A percentile compares a stretch with the other conserved stretches of the same genome.
Conservation (phyloP, 2,329 filamentous ascomycete genomes). For the Torrubiellomyces zombiae region DNA sequence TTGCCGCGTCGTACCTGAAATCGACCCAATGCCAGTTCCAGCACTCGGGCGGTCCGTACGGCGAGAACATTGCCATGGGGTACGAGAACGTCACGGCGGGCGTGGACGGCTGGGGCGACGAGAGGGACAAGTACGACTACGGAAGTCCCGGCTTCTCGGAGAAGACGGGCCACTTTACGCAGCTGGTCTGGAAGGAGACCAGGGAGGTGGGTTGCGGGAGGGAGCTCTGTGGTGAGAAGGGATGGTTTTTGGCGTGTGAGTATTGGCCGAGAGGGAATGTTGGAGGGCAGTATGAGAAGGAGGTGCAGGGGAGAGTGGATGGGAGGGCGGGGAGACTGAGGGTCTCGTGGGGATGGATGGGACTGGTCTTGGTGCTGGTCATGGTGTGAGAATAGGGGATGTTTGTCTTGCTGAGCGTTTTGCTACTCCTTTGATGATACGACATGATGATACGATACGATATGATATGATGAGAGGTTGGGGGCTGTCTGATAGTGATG, state of each 20-base stretch:
- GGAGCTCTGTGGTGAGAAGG: conserved; percentile 25
- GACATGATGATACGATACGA: no score
- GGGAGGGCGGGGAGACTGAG: no score
- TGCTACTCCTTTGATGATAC: no score
- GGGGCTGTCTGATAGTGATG: no score
- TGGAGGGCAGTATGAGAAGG: conserved; percentile 28
- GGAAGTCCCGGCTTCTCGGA: conserved; percentile 35
- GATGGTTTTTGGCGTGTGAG: conserved; percentile 55
- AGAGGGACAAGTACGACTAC: conserved; percentile 40
- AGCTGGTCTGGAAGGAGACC: conserved; percentile 53
- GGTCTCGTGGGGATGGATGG: no score
- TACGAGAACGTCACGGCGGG: conserved; percentile 41
- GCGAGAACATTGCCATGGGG: conserved; percentile 60
- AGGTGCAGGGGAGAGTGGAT: conserved; percentile 9
- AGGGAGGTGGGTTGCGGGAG: conserved; percentile 39
- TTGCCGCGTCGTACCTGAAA: conserved; percentile 33
- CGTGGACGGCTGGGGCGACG: conserved; percentile 49
- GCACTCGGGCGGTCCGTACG: conserved; percentile 46
- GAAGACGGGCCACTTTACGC: conserved; percentile 54
- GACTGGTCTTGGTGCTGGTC: no score
- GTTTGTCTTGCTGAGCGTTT: no score
- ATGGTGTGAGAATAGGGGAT: no score
- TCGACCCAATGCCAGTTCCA: conserved; percentile 26
- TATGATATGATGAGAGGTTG: no score
- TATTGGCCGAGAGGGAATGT: conserved; percentile 55